These are phyloP conservation scores for Pogostemon cablin DNA, from an alignment of 257 asterid genomes.

Conservation along the genomic window DNA sequence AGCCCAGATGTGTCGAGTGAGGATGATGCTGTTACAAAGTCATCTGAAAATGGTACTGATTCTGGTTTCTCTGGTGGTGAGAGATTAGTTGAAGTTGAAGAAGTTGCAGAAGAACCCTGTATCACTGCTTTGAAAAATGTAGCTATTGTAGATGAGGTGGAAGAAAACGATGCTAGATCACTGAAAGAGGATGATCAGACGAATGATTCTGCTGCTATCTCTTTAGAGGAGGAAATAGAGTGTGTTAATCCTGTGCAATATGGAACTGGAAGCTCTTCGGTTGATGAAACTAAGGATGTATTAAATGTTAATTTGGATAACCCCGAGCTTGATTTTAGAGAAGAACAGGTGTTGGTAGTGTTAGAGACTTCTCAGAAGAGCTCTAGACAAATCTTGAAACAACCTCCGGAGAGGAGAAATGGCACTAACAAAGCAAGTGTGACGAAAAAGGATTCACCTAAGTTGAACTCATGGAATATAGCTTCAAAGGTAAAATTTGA, in stretches of 20 bases:
- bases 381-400: constrained; percentile 31
- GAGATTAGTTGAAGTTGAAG: constrained; percentile 38
- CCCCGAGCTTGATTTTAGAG: constrained; percentile 34
- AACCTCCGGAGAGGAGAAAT: constrained; percentile 40
- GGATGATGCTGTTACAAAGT: constrained; percentile 28
- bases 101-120: constrained; percentile 37
- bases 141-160: constrained; percentile 33
- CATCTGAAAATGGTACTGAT: constrained; percentile 30
- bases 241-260: constrained; percentile 35
- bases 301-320: constrained; percentile 32
- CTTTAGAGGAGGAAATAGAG: constrained; percentile 34
- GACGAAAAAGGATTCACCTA: constrained; percentile 44
- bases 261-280: constrained; percentile 33
- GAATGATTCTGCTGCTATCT: constrained; percentile 17
- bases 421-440: constrained; percentile 34
- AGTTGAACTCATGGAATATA: constrained; percentile 36
- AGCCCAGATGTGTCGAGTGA: constrained; percentile 36
- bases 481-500: constrained; percentile 58
- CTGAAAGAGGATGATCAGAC: constrained; percentile 27
- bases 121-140: constrained; percentile 6
- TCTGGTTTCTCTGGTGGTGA: constrained; percentile 33
- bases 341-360: constrained; percentile 34
- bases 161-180: constrained; percentile 31
- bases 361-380: constrained; percentile 38
- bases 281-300: constrained; percentile 42